phyloP scores from a whole-genome alignment of 306 rosid genomes.

The Luffa aegyptiaca region DNA sequence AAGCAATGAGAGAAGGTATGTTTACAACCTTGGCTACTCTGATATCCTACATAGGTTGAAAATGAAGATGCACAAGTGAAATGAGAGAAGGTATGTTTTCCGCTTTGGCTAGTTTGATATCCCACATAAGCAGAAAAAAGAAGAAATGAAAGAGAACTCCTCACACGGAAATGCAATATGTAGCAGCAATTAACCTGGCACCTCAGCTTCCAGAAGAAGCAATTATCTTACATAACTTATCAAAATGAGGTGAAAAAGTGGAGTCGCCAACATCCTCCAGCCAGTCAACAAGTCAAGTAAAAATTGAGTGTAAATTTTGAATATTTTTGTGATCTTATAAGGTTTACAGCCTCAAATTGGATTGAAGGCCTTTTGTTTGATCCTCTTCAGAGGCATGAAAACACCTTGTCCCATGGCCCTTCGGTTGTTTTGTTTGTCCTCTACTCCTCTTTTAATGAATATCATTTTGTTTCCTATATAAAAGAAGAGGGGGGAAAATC shows the following conservation, averaged over 20 bases:
- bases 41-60: background rate
- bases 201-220: background rate
- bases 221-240: background rate
- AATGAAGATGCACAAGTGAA: slow-evolving; percentile 18
- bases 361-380: background rate
- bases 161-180: background rate
- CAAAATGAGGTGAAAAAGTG: background rate
- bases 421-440: background rate
- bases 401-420: background rate
- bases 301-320: background rate
- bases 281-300: background rate
- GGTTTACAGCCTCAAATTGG: background rate
- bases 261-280: background rate
- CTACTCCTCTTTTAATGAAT: background rate
- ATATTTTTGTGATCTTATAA: background rate
- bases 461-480: background rate
- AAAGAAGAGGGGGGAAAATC: background rate
- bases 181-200: background rate
- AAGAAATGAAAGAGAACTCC: background rate
- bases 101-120: background rate
- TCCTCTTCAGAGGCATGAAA: background rate
- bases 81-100: background rate
- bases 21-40: background rate
- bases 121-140: background rate
- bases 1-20: background rate